A percentile compares a stretch with the other conserved stretches of the same genome.
These are phyloP conservation scores for Jackrogersella minutella DNA, from an alignment of 495 filamentous ascomycete genomes.

Conservation along the genomic window DNA sequence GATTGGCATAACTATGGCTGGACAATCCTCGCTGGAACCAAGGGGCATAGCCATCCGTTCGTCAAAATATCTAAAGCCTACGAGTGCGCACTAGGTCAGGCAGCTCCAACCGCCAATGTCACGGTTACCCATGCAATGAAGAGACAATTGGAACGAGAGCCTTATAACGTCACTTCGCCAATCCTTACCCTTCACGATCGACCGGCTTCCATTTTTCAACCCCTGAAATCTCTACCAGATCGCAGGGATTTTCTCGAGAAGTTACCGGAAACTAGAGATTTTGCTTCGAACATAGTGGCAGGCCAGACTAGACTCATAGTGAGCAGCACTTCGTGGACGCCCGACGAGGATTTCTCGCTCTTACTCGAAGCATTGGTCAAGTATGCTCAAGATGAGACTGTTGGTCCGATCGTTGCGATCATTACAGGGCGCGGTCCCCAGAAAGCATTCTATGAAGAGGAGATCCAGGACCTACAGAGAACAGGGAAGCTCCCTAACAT, in stretches of 20 bases:
- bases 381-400: conserved; percentile 60
- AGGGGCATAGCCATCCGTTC: conserved; percentile 75
- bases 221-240: conserved; percentile 59
- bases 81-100: conserved; percentile 72
- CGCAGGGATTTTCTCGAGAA: conserved; percentile 66
- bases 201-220: conserved; percentile 81
- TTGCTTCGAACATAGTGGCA: conserved; percentile 62
- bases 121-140: conserved; percentile 92
- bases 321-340: conserved; percentile 94
- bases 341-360: conserved; percentile 92
- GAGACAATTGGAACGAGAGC: conserved; percentile 66
- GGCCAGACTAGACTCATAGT: conserved; percentile 73
- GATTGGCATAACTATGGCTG: conserved; percentile 99
- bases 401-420: conserved; percentile 74
- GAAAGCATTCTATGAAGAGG: conserved; percentile 74
- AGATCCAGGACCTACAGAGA: conserved; percentile 65
- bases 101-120: conserved; percentile 73
- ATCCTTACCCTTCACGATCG: conserved; percentile 85
- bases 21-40: conserved; percentile 80
- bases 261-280: conserved; percentile 65
- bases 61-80: conserved; percentile 78
- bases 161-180: conserved; percentile 68
- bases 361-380: conserved; percentile 82
- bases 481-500: conserved; percentile 70
- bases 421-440: conserved; percentile 95